Conservation (phyloP, 805 yeast species). For the Candida dajiaensis region DNA sequence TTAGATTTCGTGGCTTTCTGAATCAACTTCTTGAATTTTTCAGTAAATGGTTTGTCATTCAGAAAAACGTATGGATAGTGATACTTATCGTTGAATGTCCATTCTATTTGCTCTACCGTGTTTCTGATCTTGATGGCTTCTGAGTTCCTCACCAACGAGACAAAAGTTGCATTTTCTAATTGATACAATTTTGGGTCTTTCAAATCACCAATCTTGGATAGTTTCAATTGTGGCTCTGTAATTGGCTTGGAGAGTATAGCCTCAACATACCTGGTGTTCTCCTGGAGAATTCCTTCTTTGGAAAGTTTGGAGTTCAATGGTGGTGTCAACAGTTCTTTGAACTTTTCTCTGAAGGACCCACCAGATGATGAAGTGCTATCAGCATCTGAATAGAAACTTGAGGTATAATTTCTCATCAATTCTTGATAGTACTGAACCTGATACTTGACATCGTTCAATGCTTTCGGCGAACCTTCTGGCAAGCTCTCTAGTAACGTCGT, state of each 20-base stretch:
- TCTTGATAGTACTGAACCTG: constrained; percentile 15
- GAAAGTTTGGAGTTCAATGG: constrained; percentile 10
- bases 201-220: constrained; percentile 10
- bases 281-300: constrained; percentile 11
- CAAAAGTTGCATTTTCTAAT: constrained; percentile 68
- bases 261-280: constrained; percentile 7
- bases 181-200: constrained; percentile 9
- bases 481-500: constrained; percentile 2
- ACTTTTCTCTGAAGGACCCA: neutral
- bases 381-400: constrained; percentile 12
- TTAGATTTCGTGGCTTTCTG: constrained; percentile 33
- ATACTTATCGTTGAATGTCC: constrained; percentile 60
- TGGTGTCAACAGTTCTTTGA: constrained; percentile 18
- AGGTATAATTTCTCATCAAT: constrained; percentile 18
- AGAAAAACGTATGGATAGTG: constrained; percentile 77
- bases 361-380: neutral
- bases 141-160: constrained; percentile 65
- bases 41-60: constrained; percentile 63
- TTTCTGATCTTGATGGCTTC: constrained; percentile 44
- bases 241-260: constrained; percentile 11
- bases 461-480: neutral
- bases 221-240: constrained; percentile 23
- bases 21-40: constrained; percentile 46
- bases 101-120: constrained; percentile 59
- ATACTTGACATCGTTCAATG: constrained; percentile 7